Percentiles rank a stretch among this genome's conserved stretches.
Evolutionary conservation across 129 eudicot species (phyloP).

Genomic region (Flaveria robusta): DNA sequence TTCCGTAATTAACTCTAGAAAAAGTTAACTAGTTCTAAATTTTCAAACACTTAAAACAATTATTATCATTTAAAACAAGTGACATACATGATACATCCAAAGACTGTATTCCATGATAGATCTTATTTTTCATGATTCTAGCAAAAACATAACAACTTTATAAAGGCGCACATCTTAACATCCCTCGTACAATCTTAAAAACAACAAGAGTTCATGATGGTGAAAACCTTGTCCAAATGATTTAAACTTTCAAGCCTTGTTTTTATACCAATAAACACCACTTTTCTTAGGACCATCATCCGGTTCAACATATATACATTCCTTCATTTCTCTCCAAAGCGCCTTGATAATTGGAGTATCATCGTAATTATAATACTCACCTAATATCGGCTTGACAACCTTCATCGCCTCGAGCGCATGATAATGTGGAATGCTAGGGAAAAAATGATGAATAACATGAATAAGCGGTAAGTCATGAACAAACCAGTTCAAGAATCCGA

Average conservation of each 20-base stretch:
- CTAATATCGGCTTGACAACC: slow-evolving; percentile 35
- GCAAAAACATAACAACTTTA: too few relatives aligned
- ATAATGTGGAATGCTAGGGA: slow-evolving; percentile 37
- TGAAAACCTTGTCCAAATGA: background rate
- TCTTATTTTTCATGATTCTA: background rate
- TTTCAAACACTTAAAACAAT: too few relatives aligned
- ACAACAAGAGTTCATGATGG: background rate
- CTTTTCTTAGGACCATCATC: slow-evolving; percentile 25
- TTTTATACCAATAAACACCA: slow-evolving; percentile 28
- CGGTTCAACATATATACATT: slow-evolving; percentile 35
- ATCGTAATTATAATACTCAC: slow-evolving; percentile 34
- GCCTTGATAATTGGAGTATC: slow-evolving; percentile 34
- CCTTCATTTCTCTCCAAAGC: slow-evolving; percentile 43
- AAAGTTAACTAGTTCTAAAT: too few relatives aligned
- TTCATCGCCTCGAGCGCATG: slow-evolving; percentile 34
- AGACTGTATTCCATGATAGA: background rate
- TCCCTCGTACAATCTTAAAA: background rate
- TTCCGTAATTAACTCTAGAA: too few relatives aligned
- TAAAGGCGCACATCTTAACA: background rate
- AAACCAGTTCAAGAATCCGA: slow-evolving; percentile 30
- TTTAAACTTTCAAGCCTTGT: slow-evolving; percentile 7
- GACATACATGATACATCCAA: background rate
- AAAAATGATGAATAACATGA: slow-evolving; percentile 41
- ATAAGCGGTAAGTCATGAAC: slow-evolving; percentile 21
- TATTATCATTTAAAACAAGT: too few relatives aligned